These are phyloP conservation scores for Mucor plumbeus DNA, from an alignment of 371 early-diverging fungal genomes.

Conservation along the genomic window DNA sequence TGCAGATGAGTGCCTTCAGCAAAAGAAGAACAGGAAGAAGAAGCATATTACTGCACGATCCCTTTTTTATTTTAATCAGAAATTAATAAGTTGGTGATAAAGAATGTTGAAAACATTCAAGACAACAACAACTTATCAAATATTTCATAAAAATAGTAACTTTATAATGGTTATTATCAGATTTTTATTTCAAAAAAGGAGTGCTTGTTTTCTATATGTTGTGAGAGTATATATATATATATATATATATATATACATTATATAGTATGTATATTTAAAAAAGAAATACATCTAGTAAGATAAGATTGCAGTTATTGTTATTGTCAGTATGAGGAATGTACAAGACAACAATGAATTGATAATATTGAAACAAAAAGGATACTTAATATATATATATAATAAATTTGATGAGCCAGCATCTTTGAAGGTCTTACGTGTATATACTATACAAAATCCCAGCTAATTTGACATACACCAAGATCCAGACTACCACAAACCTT, in stretches of 20 bases:
- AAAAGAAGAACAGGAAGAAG: neutral
- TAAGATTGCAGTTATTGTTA: neutral
- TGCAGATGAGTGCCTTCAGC: neutral
- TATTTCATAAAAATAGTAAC: neutral
- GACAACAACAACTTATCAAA: neutral
- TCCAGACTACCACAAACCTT: constrained; percentile 32
- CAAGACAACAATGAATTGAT: neutral
- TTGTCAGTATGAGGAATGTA: constrained; percentile 1
- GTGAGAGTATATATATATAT: neutral
- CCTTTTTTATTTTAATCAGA: neutral
- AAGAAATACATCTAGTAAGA: too few relatives aligned
- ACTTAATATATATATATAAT: neutral
- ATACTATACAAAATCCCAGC: constrained; percentile 28
- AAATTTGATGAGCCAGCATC: neutral
- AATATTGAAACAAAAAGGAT: constrained; percentile 1
- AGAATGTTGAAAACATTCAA: neutral
- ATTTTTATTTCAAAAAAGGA: neutral
- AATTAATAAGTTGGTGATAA: neutral
- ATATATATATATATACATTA: too few relatives aligned
- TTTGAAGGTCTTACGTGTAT: neutral
- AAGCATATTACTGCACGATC: neutral
- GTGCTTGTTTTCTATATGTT: neutral
- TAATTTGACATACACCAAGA: constrained; percentile 25
- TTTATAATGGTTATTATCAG: neutral
- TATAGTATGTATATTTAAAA: neutral